These are phyloP conservation scores for Hyaloperonospora brassicae DNA, from an alignment of 352 stramenopile species.

Conservation along the genomic window DNA sequence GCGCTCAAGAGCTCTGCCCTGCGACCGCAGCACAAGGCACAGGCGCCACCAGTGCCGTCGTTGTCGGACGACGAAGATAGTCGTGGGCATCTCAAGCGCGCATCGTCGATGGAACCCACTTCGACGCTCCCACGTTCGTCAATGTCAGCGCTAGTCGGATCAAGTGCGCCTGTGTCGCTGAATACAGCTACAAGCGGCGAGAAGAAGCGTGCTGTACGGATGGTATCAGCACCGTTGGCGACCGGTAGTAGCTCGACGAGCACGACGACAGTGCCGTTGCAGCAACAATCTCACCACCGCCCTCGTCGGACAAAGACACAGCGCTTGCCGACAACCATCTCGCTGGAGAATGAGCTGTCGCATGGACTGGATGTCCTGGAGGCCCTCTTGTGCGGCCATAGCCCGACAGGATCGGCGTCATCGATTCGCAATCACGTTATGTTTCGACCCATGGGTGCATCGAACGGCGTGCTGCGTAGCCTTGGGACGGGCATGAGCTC, in stretches of 20 bases:
- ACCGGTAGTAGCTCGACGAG: conserved; percentile 7
- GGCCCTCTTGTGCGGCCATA: conserved; percentile 36
- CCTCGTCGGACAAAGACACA: conserved; percentile 37
- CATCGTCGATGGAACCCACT: conserved; percentile 15
- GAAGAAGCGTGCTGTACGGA: conserved; percentile 6
- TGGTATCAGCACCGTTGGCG: conserved; percentile 22
- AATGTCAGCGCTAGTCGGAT: conserved; percentile 5
- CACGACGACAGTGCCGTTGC: neutral
- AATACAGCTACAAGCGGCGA: conserved; percentile 7
- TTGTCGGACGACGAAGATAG: conserved; percentile 22
- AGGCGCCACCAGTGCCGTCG: conserved; percentile 10
- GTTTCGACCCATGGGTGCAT: conserved; percentile 49
- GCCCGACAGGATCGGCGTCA: conserved; percentile 10
- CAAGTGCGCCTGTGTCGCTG: neutral
- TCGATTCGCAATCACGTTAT: conserved; percentile 29
- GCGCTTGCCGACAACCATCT: conserved; percentile 57
- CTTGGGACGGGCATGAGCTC: conserved; percentile 34
- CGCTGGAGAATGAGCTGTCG: conserved; percentile 70
- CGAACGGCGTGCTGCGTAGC: conserved; percentile 54
- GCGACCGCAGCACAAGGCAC: conserved; percentile 2
- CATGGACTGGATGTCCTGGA: conserved; percentile 59
- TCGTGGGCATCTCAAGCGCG: conserved; percentile 16
- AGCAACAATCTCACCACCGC: conserved; percentile 10
- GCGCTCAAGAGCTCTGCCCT: conserved; percentile 2
- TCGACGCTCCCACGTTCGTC: conserved; percentile 9